Conservation (phyloP, 768 basidiomycete genomes). For the Agaricus subrufescens region DNA sequence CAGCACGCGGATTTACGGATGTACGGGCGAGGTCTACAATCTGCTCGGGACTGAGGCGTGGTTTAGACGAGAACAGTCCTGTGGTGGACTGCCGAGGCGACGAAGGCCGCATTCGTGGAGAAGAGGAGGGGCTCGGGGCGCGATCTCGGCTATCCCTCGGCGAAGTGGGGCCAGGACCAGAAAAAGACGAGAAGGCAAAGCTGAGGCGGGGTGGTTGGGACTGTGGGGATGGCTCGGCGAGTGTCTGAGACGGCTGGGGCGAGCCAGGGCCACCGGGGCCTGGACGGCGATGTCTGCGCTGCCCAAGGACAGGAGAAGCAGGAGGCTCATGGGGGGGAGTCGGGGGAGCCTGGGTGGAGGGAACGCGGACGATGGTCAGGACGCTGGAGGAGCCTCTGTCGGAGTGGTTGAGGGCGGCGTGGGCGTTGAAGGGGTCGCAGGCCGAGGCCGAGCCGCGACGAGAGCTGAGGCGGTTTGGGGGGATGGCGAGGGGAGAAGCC, state of each 20-base stretch:
- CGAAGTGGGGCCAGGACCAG: conserved; percentile 19
- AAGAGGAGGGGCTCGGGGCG: conserved; percentile 27
- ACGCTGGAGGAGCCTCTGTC: conserved; percentile 54
- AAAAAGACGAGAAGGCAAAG: conserved; percentile 40
- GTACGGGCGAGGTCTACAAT: conserved; percentile 68
- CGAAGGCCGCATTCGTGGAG: conserved; percentile 44
- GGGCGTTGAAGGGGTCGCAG: conserved; percentile 60
- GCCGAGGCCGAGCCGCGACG: conserved; percentile 70
- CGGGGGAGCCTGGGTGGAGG: conserved; percentile 21
- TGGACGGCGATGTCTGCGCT: conserved; percentile 21
- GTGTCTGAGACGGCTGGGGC: conserved; percentile 19
- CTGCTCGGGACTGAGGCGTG: conserved; percentile 66
- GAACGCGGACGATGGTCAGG: conserved; percentile 73
- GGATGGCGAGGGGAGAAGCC: neutral
- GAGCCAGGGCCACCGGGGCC: conserved; percentile 2
- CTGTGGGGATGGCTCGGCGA: conserved; percentile 16
- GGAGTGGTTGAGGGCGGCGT: conserved; percentile 47
- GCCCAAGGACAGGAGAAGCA: conserved; percentile 18
- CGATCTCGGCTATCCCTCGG: conserved; percentile 11
- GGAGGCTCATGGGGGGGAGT: conserved; percentile 29
- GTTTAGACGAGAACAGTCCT: conserved; percentile 33
- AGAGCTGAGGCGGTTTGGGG: conserved; percentile 33
- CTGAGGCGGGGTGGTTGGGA: conserved; percentile 13
- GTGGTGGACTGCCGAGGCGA: conserved; percentile 37
- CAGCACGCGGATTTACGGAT: conserved; percentile 38